Percentiles rank a stretch among this genome's conserved stretches.
Conservation (phyloP, 441 rosid genomes). For the Arabidopsis lyrata region DNA sequence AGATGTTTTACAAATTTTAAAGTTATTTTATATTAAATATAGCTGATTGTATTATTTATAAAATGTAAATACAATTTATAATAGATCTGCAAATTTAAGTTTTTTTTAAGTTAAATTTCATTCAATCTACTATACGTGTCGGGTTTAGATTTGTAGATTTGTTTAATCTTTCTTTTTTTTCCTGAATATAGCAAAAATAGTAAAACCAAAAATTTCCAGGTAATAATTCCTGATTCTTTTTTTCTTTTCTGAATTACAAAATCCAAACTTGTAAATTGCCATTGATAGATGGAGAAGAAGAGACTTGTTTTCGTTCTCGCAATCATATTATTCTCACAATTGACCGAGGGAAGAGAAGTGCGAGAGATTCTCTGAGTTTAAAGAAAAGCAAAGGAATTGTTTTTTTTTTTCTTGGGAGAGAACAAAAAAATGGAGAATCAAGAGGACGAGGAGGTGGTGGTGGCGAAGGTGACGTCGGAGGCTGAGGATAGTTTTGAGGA, state of each 20-base stretch:
- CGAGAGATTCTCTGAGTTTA: constrained; percentile 16
- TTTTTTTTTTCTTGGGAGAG: constrained; percentile 10
- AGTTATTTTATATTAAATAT: too few species aligned
- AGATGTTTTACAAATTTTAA: too few species aligned
- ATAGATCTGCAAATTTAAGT: neutral
- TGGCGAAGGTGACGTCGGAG: constrained; percentile 29
- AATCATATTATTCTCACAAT: constrained; percentile 21
- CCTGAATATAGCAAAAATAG: constrained; percentile 33
- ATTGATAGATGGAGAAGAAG: constrained; percentile 24
- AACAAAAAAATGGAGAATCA: constrained; percentile 45
- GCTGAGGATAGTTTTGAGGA: constrained; percentile 47
- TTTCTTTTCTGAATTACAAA: constrained; percentile 24
- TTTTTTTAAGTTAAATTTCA: neutral
- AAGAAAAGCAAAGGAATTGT: constrained; percentile 17
- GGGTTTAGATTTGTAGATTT: neutral
- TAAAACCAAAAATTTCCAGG: constrained; percentile 28
- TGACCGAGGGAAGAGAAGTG: constrained; percentile 7
- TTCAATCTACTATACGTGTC: constrained; percentile 23
- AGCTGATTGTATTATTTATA: too few species aligned
- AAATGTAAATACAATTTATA: neutral
- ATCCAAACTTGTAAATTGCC: constrained; percentile 37
- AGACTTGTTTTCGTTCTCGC: constrained; percentile 27
- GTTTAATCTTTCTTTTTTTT: neutral
- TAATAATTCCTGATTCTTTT: neutral
- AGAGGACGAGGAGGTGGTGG: constrained; percentile 39